Conservation (phyloP, 768 basidiomycete species). For the Trametes punicea region DNA sequence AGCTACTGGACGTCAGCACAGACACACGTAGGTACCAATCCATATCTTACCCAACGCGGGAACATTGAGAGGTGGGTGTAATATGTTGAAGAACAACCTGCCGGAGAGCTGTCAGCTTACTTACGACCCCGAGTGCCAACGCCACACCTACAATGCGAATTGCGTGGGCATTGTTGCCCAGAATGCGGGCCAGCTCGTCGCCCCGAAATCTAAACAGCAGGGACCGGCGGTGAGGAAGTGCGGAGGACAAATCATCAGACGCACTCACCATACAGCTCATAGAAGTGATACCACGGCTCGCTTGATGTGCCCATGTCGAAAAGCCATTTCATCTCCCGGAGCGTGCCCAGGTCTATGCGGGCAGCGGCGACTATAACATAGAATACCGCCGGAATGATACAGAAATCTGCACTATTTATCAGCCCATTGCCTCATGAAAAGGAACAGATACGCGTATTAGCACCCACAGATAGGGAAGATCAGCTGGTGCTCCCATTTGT, state of each 20-base stretch:
- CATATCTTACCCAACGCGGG: constrained; percentile 69
- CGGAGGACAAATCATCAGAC: not conserved
- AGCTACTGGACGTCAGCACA: constrained; percentile 38
- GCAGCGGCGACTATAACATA: constrained; percentile 73
- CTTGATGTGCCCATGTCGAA: constrained; percentile 64
- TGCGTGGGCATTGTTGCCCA: constrained; percentile 91
- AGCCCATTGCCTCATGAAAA: not conserved
- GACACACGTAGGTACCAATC: not conserved
- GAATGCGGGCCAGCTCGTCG: constrained; percentile 61
- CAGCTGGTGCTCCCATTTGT: constrained; percentile 79
- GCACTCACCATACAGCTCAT: constrained; percentile 66
- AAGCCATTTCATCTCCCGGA: constrained; percentile 77
- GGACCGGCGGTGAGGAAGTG: not conserved
- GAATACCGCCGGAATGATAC: constrained; percentile 77
- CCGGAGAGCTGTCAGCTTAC: not conserved
- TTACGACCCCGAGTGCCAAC: not conserved
- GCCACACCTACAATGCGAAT: constrained; percentile 63
- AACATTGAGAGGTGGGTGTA: constrained; percentile 86
- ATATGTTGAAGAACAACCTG: constrained; percentile 78
- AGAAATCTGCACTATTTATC: constrained; percentile 62
- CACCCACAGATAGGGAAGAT: constrained; percentile 86
- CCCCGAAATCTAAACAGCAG: constrained; percentile 49
- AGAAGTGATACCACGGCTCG: constrained; percentile 80
- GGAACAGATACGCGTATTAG: too few relatives aligned
- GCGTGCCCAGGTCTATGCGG: constrained; percentile 50